Evolutionary conservation across 371 early-diverging fungal species (phyloP), one percentile per base, ranked within the genome.

Genomic region (Rhizopus sp.): DNA sequence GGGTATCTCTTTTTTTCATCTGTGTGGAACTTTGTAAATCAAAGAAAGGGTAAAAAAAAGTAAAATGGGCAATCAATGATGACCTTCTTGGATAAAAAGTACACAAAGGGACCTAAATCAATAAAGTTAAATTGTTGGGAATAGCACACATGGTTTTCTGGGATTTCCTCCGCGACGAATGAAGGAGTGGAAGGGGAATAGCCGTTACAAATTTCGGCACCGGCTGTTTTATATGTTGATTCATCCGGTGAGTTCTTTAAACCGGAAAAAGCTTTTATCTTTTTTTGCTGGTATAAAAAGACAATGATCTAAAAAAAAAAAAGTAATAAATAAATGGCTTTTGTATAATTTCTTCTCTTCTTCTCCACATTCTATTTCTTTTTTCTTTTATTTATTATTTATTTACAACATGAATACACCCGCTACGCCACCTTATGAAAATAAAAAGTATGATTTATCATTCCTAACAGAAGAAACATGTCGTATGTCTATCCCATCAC

Each of bases 371-470:
- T 23, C 23, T 23, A 23, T 23, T 23, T 23, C 23, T 23, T 16
- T 42, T 23, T 46, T 12, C 29, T 46, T 46, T 23, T 29, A 29
- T 46, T 46, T 15, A 8, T 46, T 46, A 29, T 46, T 23, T 5
- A 8, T 23, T 23, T 29, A 29, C 30, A 29, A 29, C 29, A 46
- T 69, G 45, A 54, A 68, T 35, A 40, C 65, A 53, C 66, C 69
- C 16, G 59, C 56, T 23, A 62, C 69, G 33, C 69, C 69, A 42
- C 69, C 69, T 31, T 68, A 64, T 48, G 69, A 68, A 15, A 64
- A 50, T 38, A 60, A 68, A 9, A 54, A 59, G 23, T 50, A 45
- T 45, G 40, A 53, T 49, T 38, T 49, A 38, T 64, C 29, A 10
- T 54, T 52, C 30, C 7, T 16, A 17, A 46, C 57, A 51, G 33